Evolutionary conservation across 352 stramenopile species (phyloP).

Genomic region (Phytophthora capsici): DNA sequence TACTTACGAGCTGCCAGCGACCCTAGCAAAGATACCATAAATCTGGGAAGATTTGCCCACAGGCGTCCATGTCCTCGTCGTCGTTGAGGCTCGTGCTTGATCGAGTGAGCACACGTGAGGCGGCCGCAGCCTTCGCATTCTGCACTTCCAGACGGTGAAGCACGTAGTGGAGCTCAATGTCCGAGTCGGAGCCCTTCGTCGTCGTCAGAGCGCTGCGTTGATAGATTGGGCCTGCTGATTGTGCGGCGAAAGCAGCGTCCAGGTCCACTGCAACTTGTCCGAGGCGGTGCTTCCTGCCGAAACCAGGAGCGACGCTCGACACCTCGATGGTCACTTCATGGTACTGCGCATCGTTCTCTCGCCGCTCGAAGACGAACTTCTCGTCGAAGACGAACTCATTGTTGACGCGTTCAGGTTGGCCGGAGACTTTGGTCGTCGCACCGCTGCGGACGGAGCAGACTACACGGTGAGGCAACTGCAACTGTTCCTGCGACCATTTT

Average conservation of each 20-base stretch:
- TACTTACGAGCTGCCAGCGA: slow-evolving; percentile 21
- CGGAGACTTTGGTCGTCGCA: slow-evolving; percentile 34
- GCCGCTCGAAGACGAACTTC: slow-evolving; percentile 53
- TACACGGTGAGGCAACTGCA: slow-evolving; percentile 31
- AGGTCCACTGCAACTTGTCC: slow-evolving; percentile 48
- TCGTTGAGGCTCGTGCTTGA: slow-evolving; percentile 49
- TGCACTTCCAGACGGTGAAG: slow-evolving; percentile 49
- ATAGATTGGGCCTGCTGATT: slow-evolving; percentile 31
- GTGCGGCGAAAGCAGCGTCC: slow-evolving; percentile 32
- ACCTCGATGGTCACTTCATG: slow-evolving; percentile 47
- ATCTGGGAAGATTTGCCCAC: slow-evolving; percentile 50
- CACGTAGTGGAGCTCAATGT: slow-evolving; percentile 48
- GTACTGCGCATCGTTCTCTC: slow-evolving; percentile 36
- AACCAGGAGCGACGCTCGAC: slow-evolving; percentile 21
- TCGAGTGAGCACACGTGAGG: slow-evolving; percentile 35
- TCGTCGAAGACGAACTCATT: slow-evolving; percentile 46
- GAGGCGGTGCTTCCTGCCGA: slow-evolving; percentile 35
- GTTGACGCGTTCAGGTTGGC: slow-evolving; percentile 23
- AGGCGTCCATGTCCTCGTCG: slow-evolving; percentile 55
- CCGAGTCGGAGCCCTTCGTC: slow-evolving; percentile 17
- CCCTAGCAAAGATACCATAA: slow-evolving; percentile 59
- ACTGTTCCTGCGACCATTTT: slow-evolving; percentile 25
- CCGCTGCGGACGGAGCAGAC: slow-evolving; percentile 39
- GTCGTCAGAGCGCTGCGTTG: slow-evolving; percentile 21
- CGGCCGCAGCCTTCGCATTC: slow-evolving; percentile 31